These are phyloP conservation scores for Quercus phellos DNA, from an alignment of 331 rosid genomes.

Conservation along the genomic window DNA sequence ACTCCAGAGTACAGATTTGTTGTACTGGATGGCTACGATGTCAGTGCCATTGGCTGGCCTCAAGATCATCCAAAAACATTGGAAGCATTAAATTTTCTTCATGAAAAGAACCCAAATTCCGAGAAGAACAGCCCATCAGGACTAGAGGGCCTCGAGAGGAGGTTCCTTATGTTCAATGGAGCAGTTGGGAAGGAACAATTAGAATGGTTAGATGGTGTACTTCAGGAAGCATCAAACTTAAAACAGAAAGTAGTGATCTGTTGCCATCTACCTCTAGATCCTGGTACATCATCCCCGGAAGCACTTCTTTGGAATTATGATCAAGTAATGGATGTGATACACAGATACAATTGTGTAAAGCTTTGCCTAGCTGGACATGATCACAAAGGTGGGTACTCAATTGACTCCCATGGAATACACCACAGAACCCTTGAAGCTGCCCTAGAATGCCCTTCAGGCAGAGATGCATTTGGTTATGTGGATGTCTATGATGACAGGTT, in stretches of 20 bases:
- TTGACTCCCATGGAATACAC: constrained; percentile 78
- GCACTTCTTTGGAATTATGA: constrained; percentile 80
- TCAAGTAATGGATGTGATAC: constrained; percentile 75
- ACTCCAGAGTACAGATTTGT: constrained; percentile 64
- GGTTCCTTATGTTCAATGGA: constrained; percentile 91
- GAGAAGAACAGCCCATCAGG: constrained; percentile 81
- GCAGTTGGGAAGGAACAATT: constrained; percentile 80
- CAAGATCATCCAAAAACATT: constrained; percentile 52
- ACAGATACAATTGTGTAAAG: constrained; percentile 68
- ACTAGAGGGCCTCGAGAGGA: constrained; percentile 57
- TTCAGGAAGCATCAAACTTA: constrained; percentile 58
- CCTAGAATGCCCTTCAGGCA: constrained; percentile 84
- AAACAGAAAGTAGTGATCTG: constrained; percentile 71
- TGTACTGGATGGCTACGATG: constrained; percentile 76
- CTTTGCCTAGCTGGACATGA: constrained; percentile 76
- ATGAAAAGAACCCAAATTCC: constrained; percentile 64
- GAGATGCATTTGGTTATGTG: constrained; percentile 59
- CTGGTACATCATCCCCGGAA: constrained; percentile 39
- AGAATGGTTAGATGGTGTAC: constrained; percentile 68
- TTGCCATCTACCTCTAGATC: constrained; percentile 77
- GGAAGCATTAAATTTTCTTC: constrained; percentile 59
- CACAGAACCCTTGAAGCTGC: constrained; percentile 91
- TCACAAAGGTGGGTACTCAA: constrained; percentile 68
- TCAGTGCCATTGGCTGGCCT: constrained; percentile 90
- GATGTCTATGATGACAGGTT: constrained; percentile 63